Evolutionary conservation across 768 basidiomycete genomes (phyloP).

Genomic region (Mycena rosella): DNA sequence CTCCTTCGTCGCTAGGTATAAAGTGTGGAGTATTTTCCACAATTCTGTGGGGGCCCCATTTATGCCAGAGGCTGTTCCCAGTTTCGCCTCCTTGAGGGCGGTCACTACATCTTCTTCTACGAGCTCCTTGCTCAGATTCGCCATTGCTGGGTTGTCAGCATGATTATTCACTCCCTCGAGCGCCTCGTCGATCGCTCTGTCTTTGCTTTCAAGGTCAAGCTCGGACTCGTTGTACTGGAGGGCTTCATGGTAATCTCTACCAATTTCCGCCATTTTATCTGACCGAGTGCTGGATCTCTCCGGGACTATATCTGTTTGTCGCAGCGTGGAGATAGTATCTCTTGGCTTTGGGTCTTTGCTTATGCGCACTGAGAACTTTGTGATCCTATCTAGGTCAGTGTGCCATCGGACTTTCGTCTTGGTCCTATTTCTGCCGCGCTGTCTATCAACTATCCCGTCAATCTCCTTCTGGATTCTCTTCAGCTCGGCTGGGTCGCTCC

Average conservation of each 20-base stretch:
- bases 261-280: background rate
- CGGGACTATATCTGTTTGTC: background rate
- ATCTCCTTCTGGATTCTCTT: no score
- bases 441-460: no score
- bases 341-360: no score
- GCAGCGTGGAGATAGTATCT: background rate
- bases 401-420: no score
- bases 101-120: no score
- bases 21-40: background rate
- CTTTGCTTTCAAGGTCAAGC: background rate
- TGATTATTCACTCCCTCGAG: background rate
- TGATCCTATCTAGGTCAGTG: no score
- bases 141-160: no score
- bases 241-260: background rate
- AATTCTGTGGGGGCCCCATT: constrained; percentile 16
- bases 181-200: background rate
- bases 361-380: no score
- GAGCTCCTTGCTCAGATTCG: no score
- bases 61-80: constrained; percentile 7
- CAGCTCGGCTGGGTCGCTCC: no score
- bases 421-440: background rate
- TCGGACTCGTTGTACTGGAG: background rate
- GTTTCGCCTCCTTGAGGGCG: background rate
- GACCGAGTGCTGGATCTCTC: background rate
- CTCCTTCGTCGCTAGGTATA: background rate